phyloP scores from a whole-genome alignment of 805 yeast genomes.

The Saccharomycopsis lassenensis region DNA sequence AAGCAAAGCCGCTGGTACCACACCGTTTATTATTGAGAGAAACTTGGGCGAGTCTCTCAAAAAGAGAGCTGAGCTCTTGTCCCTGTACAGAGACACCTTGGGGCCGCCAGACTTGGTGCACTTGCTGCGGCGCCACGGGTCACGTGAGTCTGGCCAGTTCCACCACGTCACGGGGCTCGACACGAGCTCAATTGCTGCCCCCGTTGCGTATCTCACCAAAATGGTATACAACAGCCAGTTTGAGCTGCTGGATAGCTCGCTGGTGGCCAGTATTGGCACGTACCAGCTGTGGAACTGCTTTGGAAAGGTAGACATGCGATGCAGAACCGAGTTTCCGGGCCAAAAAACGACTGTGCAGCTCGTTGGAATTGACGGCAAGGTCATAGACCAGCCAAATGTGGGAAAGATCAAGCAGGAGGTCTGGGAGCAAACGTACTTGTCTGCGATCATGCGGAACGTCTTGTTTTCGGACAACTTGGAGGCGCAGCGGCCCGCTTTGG shows the following conservation, averaged over 20 bases:
- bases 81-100: constrained; percentile 7
- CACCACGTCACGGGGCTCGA: constrained; percentile 46
- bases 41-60: constrained; percentile 11
- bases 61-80: constrained; percentile 13
- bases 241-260: constrained; percentile 40
- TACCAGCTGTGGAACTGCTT: constrained; percentile 69
- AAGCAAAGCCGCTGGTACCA: too few relatives aligned
- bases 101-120: constrained; percentile 72
- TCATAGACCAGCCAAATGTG: constrained; percentile 1
- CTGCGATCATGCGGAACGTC: constrained; percentile 44
- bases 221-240: constrained; percentile 45
- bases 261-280: constrained; percentile 39
- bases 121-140: constrained; percentile 24
- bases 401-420: constrained; percentile 26
- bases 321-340: constrained; percentile 48
- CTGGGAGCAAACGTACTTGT: constrained; percentile 57
- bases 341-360: constrained; percentile 14
- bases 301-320: constrained; percentile 60
- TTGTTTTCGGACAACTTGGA: constrained; percentile 42
- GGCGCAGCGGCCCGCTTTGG: constrained; percentile 48
- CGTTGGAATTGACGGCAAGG: constrained; percentile 15
- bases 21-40: constrained; percentile 14
- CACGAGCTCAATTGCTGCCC: constrained; percentile 39
- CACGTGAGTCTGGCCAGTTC: constrained; percentile 34
- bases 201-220: constrained; percentile 46